Evolutionary conservation across 2,329 filamentous ascomycete genomes (phyloP), one percentile per base, ranked within the genome.

Genomic region (Kalmusia sp.): DNA sequence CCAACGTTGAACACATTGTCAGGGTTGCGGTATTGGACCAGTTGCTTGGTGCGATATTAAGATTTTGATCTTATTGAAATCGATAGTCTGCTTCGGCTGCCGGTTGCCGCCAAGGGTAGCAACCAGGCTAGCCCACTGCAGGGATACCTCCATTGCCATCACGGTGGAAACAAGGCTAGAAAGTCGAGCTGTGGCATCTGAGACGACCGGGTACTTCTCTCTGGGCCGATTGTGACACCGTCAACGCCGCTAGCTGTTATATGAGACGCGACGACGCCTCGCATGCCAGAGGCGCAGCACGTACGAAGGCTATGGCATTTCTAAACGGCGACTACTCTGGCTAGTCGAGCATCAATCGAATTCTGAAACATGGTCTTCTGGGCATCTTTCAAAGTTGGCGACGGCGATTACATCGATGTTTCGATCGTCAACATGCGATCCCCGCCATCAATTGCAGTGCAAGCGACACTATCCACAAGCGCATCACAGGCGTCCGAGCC

Each of bases 31-130:
- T 17, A 19, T 4, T 33, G 30, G 28, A 27, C 3, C 14, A 14
- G 24, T 31, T 21, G 25, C 33, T 47, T 21, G n/a, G 28, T 28
- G n/a, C 31, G 44, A 25, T 17, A 19, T 35, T 47, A 37, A 47
- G 4, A 28, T 14, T 35, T 33, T 12, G 12, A 14, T 35, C 12
- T 35, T 47, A 47, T 47, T 47, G 15, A 30, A 47, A 38, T 47
- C 44, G 44, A 47, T 47, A 47, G 44, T 47, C 44, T 37, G n/a
- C 22, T 14, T 38, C 44, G 44, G 44, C 9, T 28, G 15, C 37
- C n/a, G 31, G 44, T 14, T 30, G 44, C 22, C 35, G 43, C 19
- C 25, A 14, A 11, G 30, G 44, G 14, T 44, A 44, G 28, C 17
- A 28, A 30, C 27, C 7, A 33, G 27, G 31, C 44, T 47, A 47